phyloP scores from a whole-genome alignment of 140 eudicot genomes.

The Cichorium intybus region DNA sequence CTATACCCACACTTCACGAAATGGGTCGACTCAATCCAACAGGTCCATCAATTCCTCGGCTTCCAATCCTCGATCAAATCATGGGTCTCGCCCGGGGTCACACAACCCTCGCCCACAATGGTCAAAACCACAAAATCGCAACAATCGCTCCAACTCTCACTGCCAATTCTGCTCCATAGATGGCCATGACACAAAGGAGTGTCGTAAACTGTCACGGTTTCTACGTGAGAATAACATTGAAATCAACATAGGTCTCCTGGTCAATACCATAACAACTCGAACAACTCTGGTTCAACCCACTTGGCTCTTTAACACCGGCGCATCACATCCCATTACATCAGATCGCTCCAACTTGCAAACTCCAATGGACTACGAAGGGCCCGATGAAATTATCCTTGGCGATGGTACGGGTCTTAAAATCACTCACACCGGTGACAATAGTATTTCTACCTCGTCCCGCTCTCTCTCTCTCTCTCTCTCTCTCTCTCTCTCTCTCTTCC shows the following conservation, averaged over 20 bases:
- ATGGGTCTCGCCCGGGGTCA: neutral
- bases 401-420: neutral
- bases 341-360: too few species aligned
- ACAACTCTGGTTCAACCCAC: too few species aligned
- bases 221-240: constrained; percentile 1
- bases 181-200: constrained; percentile 2
- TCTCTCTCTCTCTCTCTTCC: too few species aligned
- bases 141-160: neutral
- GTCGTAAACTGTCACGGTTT: constrained; percentile 1
- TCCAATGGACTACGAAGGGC: constrained; percentile 14
- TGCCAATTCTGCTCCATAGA: neutral
- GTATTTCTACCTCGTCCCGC: neutral
- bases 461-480: too few species aligned
- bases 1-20: neutral
- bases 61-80: neutral
- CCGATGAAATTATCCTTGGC: neutral
- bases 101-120: neutral
- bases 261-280: too few species aligned
- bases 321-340: too few species aligned
- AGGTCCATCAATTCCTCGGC: neutral
- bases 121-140: too few species aligned
- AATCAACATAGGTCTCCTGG: too few species aligned
- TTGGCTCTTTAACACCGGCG: too few species aligned
- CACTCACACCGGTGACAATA: neutral
- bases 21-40: neutral